Evolutionary conservation across 2,329 filamentous ascomycete species (phyloP), one percentile per base, ranked within the genome.

Genomic region (Iodosphaeria phyllophila): DNA sequence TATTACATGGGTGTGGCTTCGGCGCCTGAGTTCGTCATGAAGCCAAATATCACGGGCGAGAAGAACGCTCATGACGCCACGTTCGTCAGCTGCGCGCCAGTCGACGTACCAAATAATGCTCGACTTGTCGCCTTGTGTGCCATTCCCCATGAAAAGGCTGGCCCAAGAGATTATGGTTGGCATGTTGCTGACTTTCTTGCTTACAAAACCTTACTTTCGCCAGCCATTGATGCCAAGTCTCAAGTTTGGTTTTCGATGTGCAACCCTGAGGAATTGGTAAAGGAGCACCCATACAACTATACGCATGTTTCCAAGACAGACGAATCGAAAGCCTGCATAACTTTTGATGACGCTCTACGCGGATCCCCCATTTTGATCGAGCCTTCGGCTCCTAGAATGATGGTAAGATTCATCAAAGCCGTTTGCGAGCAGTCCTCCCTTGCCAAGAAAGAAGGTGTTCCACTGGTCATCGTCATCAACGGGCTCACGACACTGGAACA

Each of bases 151-250:
- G 29, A 35, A 0, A 30, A 32, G 20, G 35, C 38, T 8, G 36
- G 29, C 15, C 34, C 31, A 15, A 23, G 39, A 12, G 33, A 43
- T 16, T 30, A 40, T 6, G 43, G 42, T 10, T 43, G 38, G 36
- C 39, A 44, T 20, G 27, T 46, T 13, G 22, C 36, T 8, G 38
- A 43, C 24, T 45, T 43, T 25, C 25, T 46, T 2, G 41, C 42
- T 5, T 41, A 39, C 27, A 42, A 36, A 29, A 25, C 36, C 1
- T 34, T 46, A 6, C 27, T 45, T n/a, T 29, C 31, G 14, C 32
- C 31, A 9, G 23, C 34, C 3, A 32, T 32, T 4, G 25, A 30
- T 5, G 26, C 28, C 4, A 29, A 25, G 5, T 20, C 37, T 6
- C 42, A 43, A 24, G 31, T 28, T 8, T 46, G 43, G 43, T 16